phyloP scores from a whole-genome alignment of 345 rosid genomes.

The Lepidium didymum region DNA sequence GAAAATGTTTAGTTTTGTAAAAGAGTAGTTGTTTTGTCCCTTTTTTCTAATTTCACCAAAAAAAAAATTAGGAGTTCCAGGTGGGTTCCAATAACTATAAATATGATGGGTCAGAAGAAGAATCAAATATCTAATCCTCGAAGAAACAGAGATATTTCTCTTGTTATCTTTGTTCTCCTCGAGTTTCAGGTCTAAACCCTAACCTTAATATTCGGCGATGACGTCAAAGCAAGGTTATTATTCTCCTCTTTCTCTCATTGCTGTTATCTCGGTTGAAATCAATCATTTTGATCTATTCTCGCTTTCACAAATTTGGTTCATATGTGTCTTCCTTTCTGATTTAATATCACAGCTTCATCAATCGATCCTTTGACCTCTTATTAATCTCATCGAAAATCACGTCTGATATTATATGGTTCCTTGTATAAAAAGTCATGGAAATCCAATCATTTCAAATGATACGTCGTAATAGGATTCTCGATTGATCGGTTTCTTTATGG shows the following conservation, averaged over 20 bases:
- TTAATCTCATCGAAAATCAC: neutral
- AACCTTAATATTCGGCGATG: slow-evolving; percentile 32
- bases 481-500: neutral
- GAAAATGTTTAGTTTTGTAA: too few species aligned
- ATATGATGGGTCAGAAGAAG: neutral
- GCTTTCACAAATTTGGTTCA: neutral
- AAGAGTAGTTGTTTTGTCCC: too few species aligned
- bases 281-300: neutral
- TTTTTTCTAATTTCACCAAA: too few species aligned
- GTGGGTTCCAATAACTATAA: too few species aligned
- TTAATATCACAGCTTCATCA: neutral
- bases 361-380: neutral
- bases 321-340: neutral
- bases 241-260: neutral
- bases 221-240: slow-evolving; percentile 47
- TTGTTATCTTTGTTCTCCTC: neutral
- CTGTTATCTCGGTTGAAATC: neutral
- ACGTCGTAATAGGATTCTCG: neutral
- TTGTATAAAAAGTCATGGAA: neutral
- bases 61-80: too few species aligned
- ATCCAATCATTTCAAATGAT: neutral
- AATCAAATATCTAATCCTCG: slow-evolving; percentile 8
- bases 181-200: slow-evolving; percentile 26
- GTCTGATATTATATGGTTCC: neutral
- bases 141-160: neutral